Evolutionary conservation across 2,329 filamentous ascomycete species (phyloP).

Genomic region (Phyllosticta citrichinensis): DNA sequence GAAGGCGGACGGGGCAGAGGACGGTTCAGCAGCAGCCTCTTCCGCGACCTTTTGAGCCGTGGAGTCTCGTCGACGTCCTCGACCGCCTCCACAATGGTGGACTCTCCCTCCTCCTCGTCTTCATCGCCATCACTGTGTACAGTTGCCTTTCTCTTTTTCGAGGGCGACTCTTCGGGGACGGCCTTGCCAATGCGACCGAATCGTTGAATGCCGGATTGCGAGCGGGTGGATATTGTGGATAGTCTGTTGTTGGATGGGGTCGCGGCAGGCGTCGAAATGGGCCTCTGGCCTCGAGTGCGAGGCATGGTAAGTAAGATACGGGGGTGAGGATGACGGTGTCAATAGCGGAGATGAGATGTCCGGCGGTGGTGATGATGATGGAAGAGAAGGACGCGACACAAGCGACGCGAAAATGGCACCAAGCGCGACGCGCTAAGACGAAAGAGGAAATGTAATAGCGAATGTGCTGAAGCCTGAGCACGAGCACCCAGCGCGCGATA

Average conservation of each 20-base stretch:
- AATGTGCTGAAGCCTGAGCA: background rate
- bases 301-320: constrained; percentile 8
- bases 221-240: background rate
- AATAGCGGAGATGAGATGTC: background rate
- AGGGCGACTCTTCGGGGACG: background rate
- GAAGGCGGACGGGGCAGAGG: constrained; percentile 1
- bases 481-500: background rate
- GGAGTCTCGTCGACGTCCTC: background rate
- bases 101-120: background rate
- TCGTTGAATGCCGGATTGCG: constrained; percentile 7
- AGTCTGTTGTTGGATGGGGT: constrained; percentile 2
- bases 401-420: constrained; percentile 7
- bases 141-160: constrained; percentile 7
- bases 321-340: background rate
- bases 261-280: background rate
- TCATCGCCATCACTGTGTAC: constrained; percentile 1
- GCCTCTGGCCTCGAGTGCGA: background rate
- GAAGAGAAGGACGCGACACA: background rate
- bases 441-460: constrained; percentile 1
- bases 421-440: background rate
- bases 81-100: background rate
- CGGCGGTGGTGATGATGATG: background rate
- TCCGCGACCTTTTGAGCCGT: constrained; percentile 1
- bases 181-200: constrained; percentile 6
- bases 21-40: constrained; percentile 1